Evolutionary conservation across 2,329 filamentous ascomycete genomes (phyloP).

Genomic region (Hypoxylon sp.): DNA sequence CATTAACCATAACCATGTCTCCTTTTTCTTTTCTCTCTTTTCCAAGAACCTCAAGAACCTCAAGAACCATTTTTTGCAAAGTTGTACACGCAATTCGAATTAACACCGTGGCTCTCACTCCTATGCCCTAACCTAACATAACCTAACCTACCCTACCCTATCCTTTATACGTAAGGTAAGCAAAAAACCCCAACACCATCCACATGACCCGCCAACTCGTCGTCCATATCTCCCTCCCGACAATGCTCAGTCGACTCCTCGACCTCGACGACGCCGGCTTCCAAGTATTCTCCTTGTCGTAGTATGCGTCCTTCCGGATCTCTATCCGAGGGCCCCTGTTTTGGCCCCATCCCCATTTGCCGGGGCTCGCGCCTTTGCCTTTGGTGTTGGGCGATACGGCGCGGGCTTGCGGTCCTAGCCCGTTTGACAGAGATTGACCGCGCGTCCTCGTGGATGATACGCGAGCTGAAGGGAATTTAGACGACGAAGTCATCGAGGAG

Average conservation of each 20-base stretch:
- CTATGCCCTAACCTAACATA: not conserved
- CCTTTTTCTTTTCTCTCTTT: not conserved
- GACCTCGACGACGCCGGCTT: constrained; percentile 45
- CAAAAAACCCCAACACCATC: constrained; percentile 76
- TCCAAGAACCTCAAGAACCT: not conserved
- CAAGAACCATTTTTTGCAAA: too few relatives aligned
- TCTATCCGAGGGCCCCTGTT: constrained; percentile 66
- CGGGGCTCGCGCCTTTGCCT: constrained; percentile 42
- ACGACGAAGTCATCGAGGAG: constrained; percentile 56
- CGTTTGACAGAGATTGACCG: constrained; percentile 48
- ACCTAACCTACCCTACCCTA: constrained; percentile 55
- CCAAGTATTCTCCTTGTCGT: constrained; percentile 55
- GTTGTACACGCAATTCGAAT: not conserved
- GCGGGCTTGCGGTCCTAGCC: constrained; percentile 39
- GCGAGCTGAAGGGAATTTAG: constrained; percentile 54
- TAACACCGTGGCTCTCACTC: not conserved
- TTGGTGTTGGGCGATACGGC: constrained; percentile 47
- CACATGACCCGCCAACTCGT: constrained; percentile 74
- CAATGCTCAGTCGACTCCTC: constrained; percentile 61
- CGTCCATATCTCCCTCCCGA: constrained; percentile 72
- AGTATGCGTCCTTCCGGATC: constrained; percentile 63
- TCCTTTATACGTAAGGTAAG: constrained; percentile 75
- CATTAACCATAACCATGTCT: not conserved
- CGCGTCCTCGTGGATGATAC: constrained; percentile 50
- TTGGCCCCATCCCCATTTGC: constrained; percentile 63